Percentiles rank a stretch among this genome's conserved stretches.
Conservation (phyloP, 2,329 filamentous ascomycete genomes). For the Fusarium oligoseptatum region DNA sequence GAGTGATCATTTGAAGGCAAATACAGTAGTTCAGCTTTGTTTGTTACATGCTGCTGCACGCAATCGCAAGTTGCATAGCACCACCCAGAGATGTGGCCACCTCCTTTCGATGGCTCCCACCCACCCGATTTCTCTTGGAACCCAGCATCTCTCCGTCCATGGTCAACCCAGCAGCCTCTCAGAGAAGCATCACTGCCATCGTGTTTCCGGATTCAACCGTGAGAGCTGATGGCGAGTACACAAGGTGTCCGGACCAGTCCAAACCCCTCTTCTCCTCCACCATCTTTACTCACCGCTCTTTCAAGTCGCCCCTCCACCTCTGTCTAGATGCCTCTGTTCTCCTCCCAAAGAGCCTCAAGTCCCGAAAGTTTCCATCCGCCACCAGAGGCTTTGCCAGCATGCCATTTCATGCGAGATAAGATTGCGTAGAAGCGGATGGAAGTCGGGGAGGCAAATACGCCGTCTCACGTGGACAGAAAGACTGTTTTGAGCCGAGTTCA, state of each 20-base stretch:
- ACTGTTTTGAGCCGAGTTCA: not conserved
- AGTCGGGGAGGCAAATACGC: conserved; percentile 6
- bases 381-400: not conserved
- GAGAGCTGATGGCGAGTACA: conserved; percentile 25
- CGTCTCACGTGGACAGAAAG: conserved; percentile 10
- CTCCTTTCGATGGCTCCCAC: conserved; percentile 25
- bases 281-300: conserved; percentile 46
- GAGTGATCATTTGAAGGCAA: conserved; percentile 7
- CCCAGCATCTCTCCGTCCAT: conserved; percentile 7
- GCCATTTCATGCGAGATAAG: conserved; percentile 7
- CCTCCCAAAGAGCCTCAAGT: conserved; percentile 39
- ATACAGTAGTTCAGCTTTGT: not conserved
- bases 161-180: conserved; percentile 3
- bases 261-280: conserved; percentile 42
- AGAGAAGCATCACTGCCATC: conserved; percentile 16
- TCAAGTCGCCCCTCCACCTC: conserved; percentile 26
- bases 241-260: conserved; percentile 26
- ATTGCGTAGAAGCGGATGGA: conserved; percentile 10
- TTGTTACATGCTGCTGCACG: conserved; percentile 38
- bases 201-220: conserved; percentile 22
- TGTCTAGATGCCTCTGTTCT: conserved; percentile 6
- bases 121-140: conserved; percentile 11
- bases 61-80: conserved; percentile 45
- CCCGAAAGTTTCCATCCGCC: conserved; percentile 11
- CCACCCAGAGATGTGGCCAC: conserved; percentile 38